These are phyloP conservation scores for Phytopythium cucurbitacearum DNA, from an alignment of 352 stramenopile species.

Conservation along the genomic window DNA sequence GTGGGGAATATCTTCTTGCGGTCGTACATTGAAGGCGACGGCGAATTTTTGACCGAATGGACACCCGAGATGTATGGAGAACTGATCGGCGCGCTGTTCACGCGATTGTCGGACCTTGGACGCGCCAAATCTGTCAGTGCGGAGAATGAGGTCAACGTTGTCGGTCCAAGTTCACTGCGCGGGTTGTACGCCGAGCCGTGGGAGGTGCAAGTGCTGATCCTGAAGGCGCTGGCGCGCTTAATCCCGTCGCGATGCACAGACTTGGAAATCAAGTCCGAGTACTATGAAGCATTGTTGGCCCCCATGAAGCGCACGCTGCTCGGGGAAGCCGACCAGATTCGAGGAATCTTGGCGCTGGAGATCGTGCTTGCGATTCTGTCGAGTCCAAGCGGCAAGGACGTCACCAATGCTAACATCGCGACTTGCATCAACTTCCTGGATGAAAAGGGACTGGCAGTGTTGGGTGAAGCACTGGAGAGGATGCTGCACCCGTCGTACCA, in stretches of 20 bases:
- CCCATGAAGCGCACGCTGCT: conserved; percentile 64
- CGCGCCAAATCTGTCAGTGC: conserved; percentile 35
- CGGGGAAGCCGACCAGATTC: conserved; percentile 69
- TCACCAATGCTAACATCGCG: conserved; percentile 38
- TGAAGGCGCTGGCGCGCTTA: conserved; percentile 65
- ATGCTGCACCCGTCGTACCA: conserved; percentile 73
- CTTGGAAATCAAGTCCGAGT: conserved; percentile 49
- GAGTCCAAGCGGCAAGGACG: conserved; percentile 20
- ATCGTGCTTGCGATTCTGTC: conserved; percentile 61
- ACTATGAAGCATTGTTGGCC: conserved; percentile 56
- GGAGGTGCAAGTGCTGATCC: conserved; percentile 76
- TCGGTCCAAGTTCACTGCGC: conserved; percentile 1
- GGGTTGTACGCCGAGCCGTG: conserved; percentile 38
- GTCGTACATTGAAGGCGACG: conserved; percentile 79
- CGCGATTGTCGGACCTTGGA: conserved; percentile 40
- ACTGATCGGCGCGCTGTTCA: conserved; percentile 63
- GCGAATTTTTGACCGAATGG: conserved; percentile 75
- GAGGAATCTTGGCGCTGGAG: conserved; percentile 68
- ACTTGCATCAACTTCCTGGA: conserved; percentile 56
- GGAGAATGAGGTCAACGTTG: background rate
- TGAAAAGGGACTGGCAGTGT: conserved; percentile 36
- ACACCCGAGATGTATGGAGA: conserved; percentile 64
- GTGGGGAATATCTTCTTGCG: conserved; percentile 79
- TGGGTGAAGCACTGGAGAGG: conserved; percentile 58
- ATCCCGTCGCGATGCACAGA: conserved; percentile 47